Base-by-base conservation (phyloP, 2,329 filamentous ascomycete genomes). In the Chaetomiaceae sp. region DNA sequence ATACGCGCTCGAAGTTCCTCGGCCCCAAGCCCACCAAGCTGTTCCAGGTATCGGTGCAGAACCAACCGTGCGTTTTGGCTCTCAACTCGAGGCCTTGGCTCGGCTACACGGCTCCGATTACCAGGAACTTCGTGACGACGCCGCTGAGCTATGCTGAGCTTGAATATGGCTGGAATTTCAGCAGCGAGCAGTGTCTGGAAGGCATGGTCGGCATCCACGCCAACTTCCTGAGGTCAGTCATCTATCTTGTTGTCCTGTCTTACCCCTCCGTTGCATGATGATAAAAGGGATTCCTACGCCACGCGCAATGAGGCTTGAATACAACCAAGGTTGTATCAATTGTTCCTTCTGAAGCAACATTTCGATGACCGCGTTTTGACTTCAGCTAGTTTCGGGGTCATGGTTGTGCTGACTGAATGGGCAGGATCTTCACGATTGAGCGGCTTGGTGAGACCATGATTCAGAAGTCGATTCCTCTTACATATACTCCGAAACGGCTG, bases 121-220 rank as follows among this genome's bases (percentile, higher is more conserved):
- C 86, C 2, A 88, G 87, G 60, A 83, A 83, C 30, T 95, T 96
- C 60, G 88, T 94, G 68, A 83, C 97, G 56, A 96, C 91, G 1
- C 93, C 94, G 0, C 70, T 99, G 24, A 88, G 87, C 64, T 96
- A 95, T 60, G 82, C 84, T 43, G 83, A 85, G 33, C 78, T 98
- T 22, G 89, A 95, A 65, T 96, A 88, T 74, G 90, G 87, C 3
- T 95, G 90, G 84, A 95, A 93, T 59, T 97, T 98, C 62, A 91
- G 87, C 65, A 95, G 90, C 61, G 88, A 95, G 63, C 87, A 95
- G 65, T 95, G 90, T 59, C 82, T 86, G 35, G 87, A 96, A 67
- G 90, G 90, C 46, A 91, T 96, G 74, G 91, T 96, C 44, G 90
- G 89, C 50, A 91, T 96, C 51, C 87, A 94, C 68, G 88, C 83